Evolutionary conservation across 805 yeast genomes (phyloP), one percentile per base, ranked within the genome.

Genomic region (Lipomyces mesembrius): DNA sequence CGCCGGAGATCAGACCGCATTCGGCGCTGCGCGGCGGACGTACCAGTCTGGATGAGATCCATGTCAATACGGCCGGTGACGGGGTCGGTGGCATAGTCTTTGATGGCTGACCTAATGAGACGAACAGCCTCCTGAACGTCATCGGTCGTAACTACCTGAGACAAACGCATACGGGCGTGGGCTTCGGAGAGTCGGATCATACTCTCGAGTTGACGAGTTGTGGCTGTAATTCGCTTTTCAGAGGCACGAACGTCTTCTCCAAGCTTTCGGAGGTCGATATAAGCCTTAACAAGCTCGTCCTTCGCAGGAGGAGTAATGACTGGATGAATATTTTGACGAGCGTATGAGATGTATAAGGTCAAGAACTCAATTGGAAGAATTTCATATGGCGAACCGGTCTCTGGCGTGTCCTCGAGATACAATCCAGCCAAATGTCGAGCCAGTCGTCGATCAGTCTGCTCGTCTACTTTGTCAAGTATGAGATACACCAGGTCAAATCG

Each of bases 61-160:
- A 95, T 92, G 77, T 95, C 99, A 72, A 95, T 95, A 74, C 95
- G 86, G 37, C 99, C 99, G 0, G 99, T 94, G 46, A 88, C 82
- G 29, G 99, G 99, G 80, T 95, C 99, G 2, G 97, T 95, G 17
- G 99, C 99, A 77, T 95, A 95, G 71, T 95, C 98, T 77, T 95
- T 95, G 71, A 95, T 91, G 14, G 99, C 99, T 2, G 96, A 86
- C 73, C 90, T 88, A 76, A 94, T 95, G 72, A 95, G 82, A 72
- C 99, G 85, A 2, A 93, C 98, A 0, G 98, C 97, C 77, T 95
- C 99, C 67, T 84, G 83, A 5, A 95, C 99, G 77, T 95, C 99
- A 35, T 82, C 83, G 32, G 90, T 81, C 63, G 88, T 89, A 4
- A 95, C 99, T 0, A 73, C 76, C 1, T 82, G 79, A 0, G 94